Percentiles rank a stretch among this genome's conserved stretches.
These are phyloP conservation scores for Dioscorea alata DNA, from an alignment of 106 monocot genomes.

Conservation along the genomic window DNA sequence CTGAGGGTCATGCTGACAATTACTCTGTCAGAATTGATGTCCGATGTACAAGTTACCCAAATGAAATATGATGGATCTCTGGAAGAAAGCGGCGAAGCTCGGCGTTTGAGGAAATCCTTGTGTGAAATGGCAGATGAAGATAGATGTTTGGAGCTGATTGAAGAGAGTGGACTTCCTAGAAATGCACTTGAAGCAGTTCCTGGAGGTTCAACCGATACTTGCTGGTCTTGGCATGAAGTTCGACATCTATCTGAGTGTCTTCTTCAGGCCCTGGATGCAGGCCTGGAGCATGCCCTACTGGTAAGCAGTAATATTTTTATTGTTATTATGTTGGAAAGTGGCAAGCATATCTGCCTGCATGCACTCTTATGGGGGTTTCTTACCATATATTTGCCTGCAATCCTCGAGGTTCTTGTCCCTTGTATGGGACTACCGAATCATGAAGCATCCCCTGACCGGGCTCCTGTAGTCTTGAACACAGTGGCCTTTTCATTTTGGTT, in stretches of 20 bases:
- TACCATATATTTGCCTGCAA: no score
- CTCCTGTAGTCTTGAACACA: no score
- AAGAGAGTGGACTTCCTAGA: constrained; percentile 62
- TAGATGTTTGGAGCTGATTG: constrained; percentile 35
- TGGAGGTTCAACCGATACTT: constrained; percentile 59
- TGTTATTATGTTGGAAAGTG: no score
- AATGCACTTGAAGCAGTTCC: constrained; percentile 61
- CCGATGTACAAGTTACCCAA: constrained; percentile 96
- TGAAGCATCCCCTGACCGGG: no score
- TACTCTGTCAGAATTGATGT: constrained; percentile 95
- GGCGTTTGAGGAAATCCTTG: constrained; percentile 83
- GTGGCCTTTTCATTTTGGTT: no score
- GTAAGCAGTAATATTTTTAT: constrained; percentile 31
- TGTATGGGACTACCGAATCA: no score
- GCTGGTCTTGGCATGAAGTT: constrained; percentile 89
- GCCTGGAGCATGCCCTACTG: constrained; percentile 84
- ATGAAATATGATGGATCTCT: constrained; percentile 96
- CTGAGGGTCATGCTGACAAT: constrained; percentile 95
- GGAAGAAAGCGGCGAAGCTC: constrained; percentile 98
- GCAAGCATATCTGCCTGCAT: no score
- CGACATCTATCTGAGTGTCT: constrained; percentile 71
- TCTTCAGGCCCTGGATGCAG: constrained; percentile 93
- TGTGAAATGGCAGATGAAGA: constrained; percentile 83
- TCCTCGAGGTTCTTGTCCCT: no score
- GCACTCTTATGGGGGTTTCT: no score